phyloP scores from a whole-genome alignment of 2,329 filamentous ascomycete species.

The Pezicula radicicola region DNA sequence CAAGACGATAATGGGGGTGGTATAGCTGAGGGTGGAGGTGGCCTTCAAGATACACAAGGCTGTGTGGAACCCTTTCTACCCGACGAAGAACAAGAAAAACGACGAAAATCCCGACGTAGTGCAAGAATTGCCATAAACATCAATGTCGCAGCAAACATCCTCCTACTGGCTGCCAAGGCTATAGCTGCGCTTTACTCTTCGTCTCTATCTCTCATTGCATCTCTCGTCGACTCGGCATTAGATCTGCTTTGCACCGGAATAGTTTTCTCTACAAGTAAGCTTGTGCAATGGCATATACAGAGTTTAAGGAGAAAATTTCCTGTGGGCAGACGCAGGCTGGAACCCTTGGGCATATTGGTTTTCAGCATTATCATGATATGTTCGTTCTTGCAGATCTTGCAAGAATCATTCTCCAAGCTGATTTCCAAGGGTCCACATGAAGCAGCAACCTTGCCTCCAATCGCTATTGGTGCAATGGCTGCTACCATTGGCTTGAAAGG shows the following conservation, averaged over 20 bases:
- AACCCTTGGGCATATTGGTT: constrained; percentile 57
- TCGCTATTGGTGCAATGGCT: constrained; percentile 52
- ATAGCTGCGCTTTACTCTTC: constrained; percentile 47
- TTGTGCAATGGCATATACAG: constrained; percentile 53
- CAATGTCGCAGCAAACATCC: constrained; percentile 55
- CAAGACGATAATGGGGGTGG: constrained; percentile 53
- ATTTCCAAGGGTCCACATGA: constrained; percentile 39
- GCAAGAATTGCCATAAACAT: constrained; percentile 57
- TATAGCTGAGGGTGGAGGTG: constrained; percentile 47
- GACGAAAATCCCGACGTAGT: constrained; percentile 41
- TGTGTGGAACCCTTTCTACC: constrained; percentile 53
- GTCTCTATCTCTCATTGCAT: constrained; percentile 58
- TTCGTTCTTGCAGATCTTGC: constrained; percentile 56
- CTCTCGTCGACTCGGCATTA: constrained; percentile 54
- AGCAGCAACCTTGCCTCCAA: constrained; percentile 41
- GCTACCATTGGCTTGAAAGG: constrained; percentile 56
- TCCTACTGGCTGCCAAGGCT: constrained; percentile 51
- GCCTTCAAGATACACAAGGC: constrained; percentile 44
- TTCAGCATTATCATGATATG: constrained; percentile 61
- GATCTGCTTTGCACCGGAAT: constrained; percentile 59
- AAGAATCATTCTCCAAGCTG: constrained; percentile 54
- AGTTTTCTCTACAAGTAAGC: constrained; percentile 52
- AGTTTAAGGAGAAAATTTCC: constrained; percentile 50
- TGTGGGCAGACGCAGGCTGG: constrained; percentile 49
- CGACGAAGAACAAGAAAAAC: constrained; percentile 47